A percentile compares a stretch with the other conserved stretches of the same genome.
Conservation (phyloP, 2,329 filamentous ascomycete species). For the Chrysoporthe puriensis region DNA sequence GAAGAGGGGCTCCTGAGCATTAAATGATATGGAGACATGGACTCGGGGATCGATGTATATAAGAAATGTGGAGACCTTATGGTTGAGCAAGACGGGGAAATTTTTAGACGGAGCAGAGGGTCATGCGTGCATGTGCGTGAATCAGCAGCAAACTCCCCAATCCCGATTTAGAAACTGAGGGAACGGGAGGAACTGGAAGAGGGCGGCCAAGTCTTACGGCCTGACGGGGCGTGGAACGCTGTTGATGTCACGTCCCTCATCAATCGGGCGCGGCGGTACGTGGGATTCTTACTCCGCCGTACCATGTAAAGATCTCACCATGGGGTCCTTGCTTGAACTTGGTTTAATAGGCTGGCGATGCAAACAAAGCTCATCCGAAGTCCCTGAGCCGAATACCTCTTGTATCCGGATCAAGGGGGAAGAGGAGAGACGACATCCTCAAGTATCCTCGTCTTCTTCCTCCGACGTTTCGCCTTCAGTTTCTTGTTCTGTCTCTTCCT, state of each 20-base stretch:
- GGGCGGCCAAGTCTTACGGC: slow-evolving; percentile 13
- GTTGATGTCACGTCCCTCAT: background rate
- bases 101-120: background rate
- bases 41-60: background rate
- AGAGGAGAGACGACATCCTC: background rate
- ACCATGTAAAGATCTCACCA: slow-evolving; percentile 6
- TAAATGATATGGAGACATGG: background rate
- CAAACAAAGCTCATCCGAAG: background rate
- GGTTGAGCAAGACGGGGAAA: background rate
- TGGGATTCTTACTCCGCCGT: background rate
- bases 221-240: background rate
- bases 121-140: slow-evolving; percentile 3
- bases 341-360: background rate
- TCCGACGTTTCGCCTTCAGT: background rate
- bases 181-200: slow-evolving; percentile 2
- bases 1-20: background rate
- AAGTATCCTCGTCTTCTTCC: background rate
- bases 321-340: background rate
- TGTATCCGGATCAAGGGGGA: background rate
- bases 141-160: background rate
- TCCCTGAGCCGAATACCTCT: background rate
- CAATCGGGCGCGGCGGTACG: slow-evolving; percentile 6
- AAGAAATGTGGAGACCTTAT: background rate
- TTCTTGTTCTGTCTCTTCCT: background rate
- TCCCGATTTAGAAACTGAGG: slow-evolving; percentile 11